Conservation (phyloP, 441 rosid species). For the Pelargonium australe region DNA sequence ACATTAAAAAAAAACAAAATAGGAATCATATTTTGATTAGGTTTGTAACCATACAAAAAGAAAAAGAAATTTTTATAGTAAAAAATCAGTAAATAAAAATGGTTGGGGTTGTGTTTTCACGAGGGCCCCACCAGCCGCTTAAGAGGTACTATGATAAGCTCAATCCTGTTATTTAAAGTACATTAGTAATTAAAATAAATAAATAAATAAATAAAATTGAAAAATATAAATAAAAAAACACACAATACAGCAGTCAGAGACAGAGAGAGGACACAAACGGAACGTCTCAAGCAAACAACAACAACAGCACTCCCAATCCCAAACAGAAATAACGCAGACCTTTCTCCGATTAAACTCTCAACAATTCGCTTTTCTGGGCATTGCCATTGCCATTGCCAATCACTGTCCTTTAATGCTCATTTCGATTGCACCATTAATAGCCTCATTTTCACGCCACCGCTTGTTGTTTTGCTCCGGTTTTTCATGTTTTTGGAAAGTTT, state of each 20-base stretch:
- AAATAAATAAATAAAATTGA: neutral
- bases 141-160: no score
- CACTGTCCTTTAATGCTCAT: constrained; percentile 4
- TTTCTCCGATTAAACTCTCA: neutral
- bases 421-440: constrained; percentile 1
- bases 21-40: no score
- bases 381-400: neutral
- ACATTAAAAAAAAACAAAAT: no score
- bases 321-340: constrained; percentile 6
- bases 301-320: constrained; percentile 1
- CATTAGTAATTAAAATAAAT: neutral
- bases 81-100: no score
- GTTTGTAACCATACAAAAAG: no score
- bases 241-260: constrained; percentile 2
- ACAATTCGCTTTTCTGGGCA: neutral
- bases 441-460: neutral
- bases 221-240: neutral
- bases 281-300: constrained; percentile 6
- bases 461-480: neutral
- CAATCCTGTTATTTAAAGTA: no score
- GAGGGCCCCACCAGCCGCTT: no score
- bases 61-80: no score
- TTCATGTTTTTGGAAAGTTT: neutral
- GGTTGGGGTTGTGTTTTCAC: no score
- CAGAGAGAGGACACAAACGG: constrained; percentile 4